These are phyloP conservation scores for Pythium dissimile DNA, from an alignment of 352 stramenopile species.

Conservation along the genomic window DNA sequence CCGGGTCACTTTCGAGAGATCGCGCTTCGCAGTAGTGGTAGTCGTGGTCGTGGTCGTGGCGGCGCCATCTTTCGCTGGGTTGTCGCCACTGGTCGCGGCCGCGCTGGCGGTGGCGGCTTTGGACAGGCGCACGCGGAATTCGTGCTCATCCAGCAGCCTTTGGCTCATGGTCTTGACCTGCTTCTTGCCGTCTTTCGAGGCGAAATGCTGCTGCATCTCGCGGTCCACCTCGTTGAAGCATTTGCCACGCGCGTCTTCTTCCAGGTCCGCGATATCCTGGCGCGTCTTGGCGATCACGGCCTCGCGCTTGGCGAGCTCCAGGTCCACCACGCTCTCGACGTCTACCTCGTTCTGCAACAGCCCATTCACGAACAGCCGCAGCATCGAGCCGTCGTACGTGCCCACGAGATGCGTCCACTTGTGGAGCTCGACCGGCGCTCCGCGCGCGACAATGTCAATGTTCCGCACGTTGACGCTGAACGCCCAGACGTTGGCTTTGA, in stretches of 20 bases:
- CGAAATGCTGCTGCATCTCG: constrained; percentile 61
- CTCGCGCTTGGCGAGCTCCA: constrained; percentile 60
- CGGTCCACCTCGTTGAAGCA: constrained; percentile 76
- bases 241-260: constrained; percentile 66
- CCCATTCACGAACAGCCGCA: constrained; percentile 81
- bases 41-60: not conserved
- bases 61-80: not conserved
- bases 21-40: constrained; percentile 38
- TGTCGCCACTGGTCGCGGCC: not conserved
- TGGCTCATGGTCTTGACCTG: constrained; percentile 57
- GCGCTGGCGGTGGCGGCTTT: constrained; percentile 14
- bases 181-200: constrained; percentile 65
- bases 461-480: constrained; percentile 79
- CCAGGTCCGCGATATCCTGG: constrained; percentile 67
- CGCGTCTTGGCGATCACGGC: constrained; percentile 68
- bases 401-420: constrained; percentile 87
- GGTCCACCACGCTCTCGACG: constrained; percentile 64
- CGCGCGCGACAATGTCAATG: constrained; percentile 69
- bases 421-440: constrained; percentile 43
- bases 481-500: constrained; percentile 74
- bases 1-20: constrained; percentile 53
- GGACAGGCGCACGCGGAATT: constrained; percentile 76
- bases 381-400: constrained; percentile 86
- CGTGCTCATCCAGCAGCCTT: constrained; percentile 78
- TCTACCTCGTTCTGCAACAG: constrained; percentile 70